Percentiles rank a stretch among this genome's conserved stretches.
phyloP scores from a whole-genome alignment of 805 yeast species.

The Metschnikowia sp. region DNA sequence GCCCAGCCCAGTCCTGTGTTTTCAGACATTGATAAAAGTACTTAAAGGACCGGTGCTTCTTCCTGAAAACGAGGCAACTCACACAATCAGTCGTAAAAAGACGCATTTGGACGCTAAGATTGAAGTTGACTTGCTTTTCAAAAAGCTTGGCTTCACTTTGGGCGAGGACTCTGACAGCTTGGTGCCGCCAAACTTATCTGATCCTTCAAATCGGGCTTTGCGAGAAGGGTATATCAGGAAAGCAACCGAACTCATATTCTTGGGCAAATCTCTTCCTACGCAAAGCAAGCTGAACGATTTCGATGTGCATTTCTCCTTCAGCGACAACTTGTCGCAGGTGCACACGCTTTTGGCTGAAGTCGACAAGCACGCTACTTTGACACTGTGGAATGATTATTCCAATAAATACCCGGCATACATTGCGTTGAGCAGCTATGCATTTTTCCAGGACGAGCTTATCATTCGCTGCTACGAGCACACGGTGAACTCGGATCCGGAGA shows the following conservation, averaged over 20 bases:
- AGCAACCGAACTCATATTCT: slow-evolving; percentile 49
- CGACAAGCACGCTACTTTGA: slow-evolving; percentile 32
- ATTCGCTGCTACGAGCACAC: slow-evolving; percentile 40
- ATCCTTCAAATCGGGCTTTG: slow-evolving; percentile 16
- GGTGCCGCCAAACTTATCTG: slow-evolving; percentile 46
- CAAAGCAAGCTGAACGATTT: slow-evolving; percentile 13
- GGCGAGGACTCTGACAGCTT: slow-evolving; percentile 29
- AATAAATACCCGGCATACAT: slow-evolving; percentile 26
- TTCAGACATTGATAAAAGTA: slow-evolving; percentile 58
- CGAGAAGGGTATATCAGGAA: slow-evolving; percentile 55
- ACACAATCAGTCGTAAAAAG: slow-evolving; percentile 53
- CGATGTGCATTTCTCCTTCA: slow-evolving; percentile 25
- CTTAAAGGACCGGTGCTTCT: slow-evolving; percentile 62
- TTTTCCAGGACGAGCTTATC: slow-evolving; percentile 38
- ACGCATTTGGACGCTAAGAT: slow-evolving; percentile 54
- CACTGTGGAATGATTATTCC: slow-evolving; percentile 21
- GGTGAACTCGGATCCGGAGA: slow-evolving; percentile 28
- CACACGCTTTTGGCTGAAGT: slow-evolving; percentile 35
- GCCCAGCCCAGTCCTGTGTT: slow-evolving; percentile 59
- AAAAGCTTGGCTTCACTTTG: slow-evolving; percentile 44
- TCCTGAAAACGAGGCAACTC: slow-evolving; percentile 42
- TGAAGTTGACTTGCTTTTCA: slow-evolving; percentile 49
- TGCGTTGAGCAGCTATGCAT: slow-evolving; percentile 28
- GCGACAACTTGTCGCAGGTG: slow-evolving; percentile 31
- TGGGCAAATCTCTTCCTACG: slow-evolving; percentile 18